Base-by-base conservation (phyloP, 768 basidiomycete species). In the Suillus brevipes region DNA sequence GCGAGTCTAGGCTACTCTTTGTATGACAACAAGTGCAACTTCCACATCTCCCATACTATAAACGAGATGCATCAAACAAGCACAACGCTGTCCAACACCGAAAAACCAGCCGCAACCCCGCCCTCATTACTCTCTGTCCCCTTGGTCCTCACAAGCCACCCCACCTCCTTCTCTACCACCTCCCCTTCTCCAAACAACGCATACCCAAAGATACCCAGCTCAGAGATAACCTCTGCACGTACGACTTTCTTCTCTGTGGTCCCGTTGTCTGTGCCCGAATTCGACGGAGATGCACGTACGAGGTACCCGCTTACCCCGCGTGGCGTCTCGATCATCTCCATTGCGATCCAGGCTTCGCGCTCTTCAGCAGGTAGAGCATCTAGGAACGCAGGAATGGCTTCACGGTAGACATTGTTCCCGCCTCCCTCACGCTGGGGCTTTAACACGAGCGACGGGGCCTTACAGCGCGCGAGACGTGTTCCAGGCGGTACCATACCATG, bases 361-460 rank as follows among this genome's bases (percentile, higher is more conserved):
- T 92, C 91, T 61, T 80, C 72, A 2, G 70, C 75, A 0, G 84
- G 84, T 3, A 98, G 80, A 7, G 71, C 71, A 16, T 89, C 86
- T 3, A 99, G 79, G 77, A 94, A 95, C 0, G 80, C 67, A 0
- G 92, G 92, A 58, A 98, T 97, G 57, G 88, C 87, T 3, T 80
- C 80, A 65, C 91, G 91, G 78, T 98, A 99, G 31, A 99, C 84
- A 70, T 99, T 99, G 71, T 98, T 97, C 9, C 97, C 97, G 1
- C 97, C 97, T 2, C 97, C 97, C 80, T 99, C 97, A n/a, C 96
- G 85, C 75, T 99, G 97, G 0, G 97, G 97, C 75, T 99, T 99
- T 57, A 99, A 83, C 2, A 99, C 97, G 34, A 95, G 85, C 7
- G 82, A 78, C 7, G 78, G 73, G 0, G 88, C 82, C 16, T 79